Evolutionary conservation across 345 rosid species (phyloP), one percentile per base, ranked within the genome.

Genomic region (Citrus unshiu): DNA sequence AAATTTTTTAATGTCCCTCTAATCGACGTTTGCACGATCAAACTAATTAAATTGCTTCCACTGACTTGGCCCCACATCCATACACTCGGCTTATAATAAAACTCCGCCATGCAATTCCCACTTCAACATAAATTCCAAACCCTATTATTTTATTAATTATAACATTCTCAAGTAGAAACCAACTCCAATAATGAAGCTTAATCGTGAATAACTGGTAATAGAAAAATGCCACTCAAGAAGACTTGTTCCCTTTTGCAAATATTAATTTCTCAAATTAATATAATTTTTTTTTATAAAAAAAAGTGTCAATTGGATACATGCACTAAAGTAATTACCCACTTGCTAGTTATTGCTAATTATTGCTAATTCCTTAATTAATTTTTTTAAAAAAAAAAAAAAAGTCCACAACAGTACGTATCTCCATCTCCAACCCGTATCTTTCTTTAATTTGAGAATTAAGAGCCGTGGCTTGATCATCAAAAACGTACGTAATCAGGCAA

Each of bases 401-500:
- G 3, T 32, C 75, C 56, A 71, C 22, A 62, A 51, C 69, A 27
- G 56, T 16, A 19, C 51, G 14, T 30, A 9, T 21, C 3, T 9
- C 57, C 69, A 54, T 46, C 51, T 46, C 18, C 5, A 46, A 12
- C 51, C 51, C 18, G 18, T 13, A 46, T 13, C 51, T 46, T 46
- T 46, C 51, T 46, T 46, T 13, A 13, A 46, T 46, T 46, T 12
- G 51, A 46, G 51, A 46, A 46, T 46, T 12, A 25, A 58, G 64
- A 69, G 43, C 78, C 39, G 25, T 14, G 56, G 77, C 71, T 71
- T 13, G 51, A 46, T 46, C 18, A 13, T 46, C 51, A 46, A 46
- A 13, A 0, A 46, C 5, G 51, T 46, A 78, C 75, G 77, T 58
- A 12, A 30, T 16, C 25, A 77, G 43, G 57, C 24, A 78, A 85